Evolutionary conservation across 371 early-diverging fungal species (phyloP), one percentile per base, ranked within the genome.

Genomic region (Batkoa obscura): DNA sequence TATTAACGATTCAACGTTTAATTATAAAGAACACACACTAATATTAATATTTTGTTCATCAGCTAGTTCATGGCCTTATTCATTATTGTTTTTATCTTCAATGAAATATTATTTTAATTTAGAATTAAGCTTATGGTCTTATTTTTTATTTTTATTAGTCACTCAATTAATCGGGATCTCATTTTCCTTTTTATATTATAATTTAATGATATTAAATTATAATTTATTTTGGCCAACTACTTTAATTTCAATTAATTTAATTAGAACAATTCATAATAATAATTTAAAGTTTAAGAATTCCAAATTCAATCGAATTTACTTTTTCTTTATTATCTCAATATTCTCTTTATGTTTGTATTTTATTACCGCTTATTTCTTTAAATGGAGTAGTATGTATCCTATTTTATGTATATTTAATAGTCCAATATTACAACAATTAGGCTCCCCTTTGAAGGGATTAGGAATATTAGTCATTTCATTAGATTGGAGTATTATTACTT

Each of bases 221-320:
- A 67, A 72, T 8, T 88, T 93, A 89, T 71, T 88, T 31, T 94
- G 92, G 92, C 92, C 92, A 5, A 67, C 74, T 12, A 74, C 70
- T 33, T 68, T 94, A 36, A 76, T 87, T 42, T 75, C 71, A 31
- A 78, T 84, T 12, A 82, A 88, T 0, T 61, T 91, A 34, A 74
- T 87, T 58, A 70, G 71, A 23, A 76, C 87, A 0, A 69, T 88
- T n/a, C 88, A 86, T 62, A 72, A 69, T 43, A 47, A 43, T 10
- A 66, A 68, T 43, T 57, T 56, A 13, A 56, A 49, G n/a, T 62
- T 56, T 1, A 51, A 60, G 0, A 23, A 23, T 23, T 23, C 23
- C 23, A 23, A 23, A 23, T 13, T n/a, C 13, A 6, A n/a, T 12
- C 23, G n/a, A 13, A 32, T 50, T 5, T 12, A 34, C 3, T 23